Evolutionary conservation across 176 grass and related monocot species (phyloP), one percentile per base, ranked within the genome.

Genomic region (Puya raimondii): DNA sequence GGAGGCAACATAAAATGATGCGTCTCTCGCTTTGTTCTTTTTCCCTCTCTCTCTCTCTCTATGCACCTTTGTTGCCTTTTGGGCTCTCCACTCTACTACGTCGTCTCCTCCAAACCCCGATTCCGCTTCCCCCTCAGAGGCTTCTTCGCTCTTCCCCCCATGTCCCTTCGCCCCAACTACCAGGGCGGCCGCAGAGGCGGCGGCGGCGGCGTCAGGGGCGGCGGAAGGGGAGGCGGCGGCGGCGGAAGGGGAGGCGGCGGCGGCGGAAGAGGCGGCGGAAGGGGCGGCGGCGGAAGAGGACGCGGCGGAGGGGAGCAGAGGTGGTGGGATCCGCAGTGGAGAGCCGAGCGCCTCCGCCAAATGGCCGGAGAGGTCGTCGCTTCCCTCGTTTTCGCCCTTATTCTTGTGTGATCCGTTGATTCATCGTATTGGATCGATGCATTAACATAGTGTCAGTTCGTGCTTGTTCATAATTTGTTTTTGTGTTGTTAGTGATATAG

Each of bases 331-430:
- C 67, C 67, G 3, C 23, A 59, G 14, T 49, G 70, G 70, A 57
- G 51, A 33, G 79, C 86, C 69, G 86, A 92, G 76, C 83, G 88
- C 16, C 92, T 96, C n/a, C 84, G 79, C 47, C 88, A 96, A 81
- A 92, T 92, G 79, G 81, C 65, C 15, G 68, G 70, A 11, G 79
- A 92, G 79, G 93, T 96, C 20, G 52, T 3, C 16, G 14, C 53
- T 8, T 18, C 51, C 51, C 51, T 53, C 51, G 11, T n/a, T n/a
- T 57, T 16, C 2, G 1, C 15, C 1, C 15, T 57, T 14, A 1
- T 58, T 17, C 53, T 58, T 42, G 33, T 42, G 33, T 5, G 33
- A 42, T 42, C 15, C n/a, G 56, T 2, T 10, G 9, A 18, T 61
- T 61, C 17, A 6, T 61, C 56, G n/a, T 61, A n/a, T 10, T 61